Percentiles rank a stretch among this genome's conserved stretches.
These are phyloP conservation scores for Komagataella phaffii DNA, from an alignment of 805 yeast genomes.

Conservation along the genomic window DNA sequence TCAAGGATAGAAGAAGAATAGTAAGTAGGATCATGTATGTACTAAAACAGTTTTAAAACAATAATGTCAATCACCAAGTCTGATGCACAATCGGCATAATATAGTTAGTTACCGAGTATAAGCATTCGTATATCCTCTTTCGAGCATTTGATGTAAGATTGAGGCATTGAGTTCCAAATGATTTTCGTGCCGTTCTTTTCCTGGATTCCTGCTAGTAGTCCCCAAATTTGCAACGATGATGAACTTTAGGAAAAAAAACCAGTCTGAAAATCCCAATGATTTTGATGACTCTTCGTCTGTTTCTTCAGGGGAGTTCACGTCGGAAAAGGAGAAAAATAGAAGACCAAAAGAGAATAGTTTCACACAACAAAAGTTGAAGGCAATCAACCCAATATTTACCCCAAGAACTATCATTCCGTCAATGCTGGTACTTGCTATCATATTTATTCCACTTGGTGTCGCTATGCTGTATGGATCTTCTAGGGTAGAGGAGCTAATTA, in stretches of 20 bases:
- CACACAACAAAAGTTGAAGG: constrained; percentile 40
- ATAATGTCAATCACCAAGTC: neutral
- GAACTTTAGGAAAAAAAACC: constrained; percentile 8
- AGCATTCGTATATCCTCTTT: too few species aligned
- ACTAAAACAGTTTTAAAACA: neutral
- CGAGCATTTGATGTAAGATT: too few species aligned
- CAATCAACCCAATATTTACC: constrained; percentile 69
- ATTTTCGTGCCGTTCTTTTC: neutral
- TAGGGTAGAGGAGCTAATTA: constrained; percentile 61
- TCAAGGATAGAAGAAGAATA: neutral
- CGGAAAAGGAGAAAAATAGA: constrained; percentile 30
- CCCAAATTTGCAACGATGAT: neutral
- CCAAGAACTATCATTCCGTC: constrained; percentile 88
- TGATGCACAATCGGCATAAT: neutral
- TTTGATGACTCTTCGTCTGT: constrained; percentile 26
- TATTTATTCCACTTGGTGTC: constrained; percentile 88
- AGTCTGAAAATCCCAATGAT: constrained; percentile 5
- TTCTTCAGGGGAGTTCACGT: constrained; percentile 16
- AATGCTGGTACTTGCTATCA: constrained; percentile 54
- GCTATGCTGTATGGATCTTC: constrained; percentile 65
- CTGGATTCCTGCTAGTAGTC: neutral
- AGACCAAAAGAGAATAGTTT: constrained; percentile 53
- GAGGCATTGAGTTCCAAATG: too few species aligned
- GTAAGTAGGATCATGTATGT: neutral
- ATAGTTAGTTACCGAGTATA: neutral